Base-by-base conservation (phyloP, 208 protist species). In the Phytomonas francai region DNA sequence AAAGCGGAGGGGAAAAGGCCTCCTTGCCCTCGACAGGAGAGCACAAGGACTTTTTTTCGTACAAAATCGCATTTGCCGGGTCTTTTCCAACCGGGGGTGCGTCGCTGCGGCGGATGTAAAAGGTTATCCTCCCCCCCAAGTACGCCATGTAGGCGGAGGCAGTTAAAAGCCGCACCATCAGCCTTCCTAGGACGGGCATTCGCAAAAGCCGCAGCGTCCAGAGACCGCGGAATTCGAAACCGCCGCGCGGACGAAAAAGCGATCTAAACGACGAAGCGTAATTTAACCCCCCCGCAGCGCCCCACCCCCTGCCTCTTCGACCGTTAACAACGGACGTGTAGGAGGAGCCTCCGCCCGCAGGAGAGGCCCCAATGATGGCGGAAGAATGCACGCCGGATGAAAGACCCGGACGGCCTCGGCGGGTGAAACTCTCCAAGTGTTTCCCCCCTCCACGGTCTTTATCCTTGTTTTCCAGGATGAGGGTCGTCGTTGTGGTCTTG, bases 71-170 rank as follows among this genome's bases (percentile, higher is more conserved):
- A 29, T 29, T 27, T 19, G 34, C 30, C 33, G 42, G 36, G 7
- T 32, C 31, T 29, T 6, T 39, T 0, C 45, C 30, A 14, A 87
- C 62, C 14, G 77, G 70, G 16, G 79, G 81, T 6, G 79, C 77
- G 12, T 73, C 59, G 27, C 70, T 76, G 5, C 62, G 65, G 27
- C 85, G 79, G 7, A 75, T 86, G 70, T 82, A 91, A 62, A 91
- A 65, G 12, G 59, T 68, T 19, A 84, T 73, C 12, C 71, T 75
- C 34, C 78, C 84, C 28, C 74, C 71, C 34, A 79, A 62, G 56
- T 91, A 91, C 14, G 77, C 68, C 0, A 77, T 42, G 67, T 91
- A 91, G 16, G 85, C 79, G n/a, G 56, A 67, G 34, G 29, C 61
- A 39, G 73, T 71, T 33, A 77, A 63, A 49, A 73, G 51, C 19